Evolutionary conservation across 2,329 filamentous ascomycete genomes (phyloP).

Genomic region (Metarhizium sp.): DNA sequence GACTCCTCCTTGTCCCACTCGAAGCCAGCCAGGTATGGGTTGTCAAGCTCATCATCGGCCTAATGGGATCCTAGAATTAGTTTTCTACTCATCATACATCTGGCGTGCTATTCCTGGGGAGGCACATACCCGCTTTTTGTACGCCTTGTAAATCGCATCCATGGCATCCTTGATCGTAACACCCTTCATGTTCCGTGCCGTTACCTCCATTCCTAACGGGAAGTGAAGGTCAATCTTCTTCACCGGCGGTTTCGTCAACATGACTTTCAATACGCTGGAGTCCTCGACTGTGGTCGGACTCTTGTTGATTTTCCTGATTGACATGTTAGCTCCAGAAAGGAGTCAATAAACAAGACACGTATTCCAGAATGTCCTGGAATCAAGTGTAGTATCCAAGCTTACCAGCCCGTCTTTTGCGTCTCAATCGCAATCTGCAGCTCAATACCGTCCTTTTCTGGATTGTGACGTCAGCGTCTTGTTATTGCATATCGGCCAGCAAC

Average conservation of each 20-base stretch:
- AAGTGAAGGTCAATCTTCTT: slow-evolving; percentile 94
- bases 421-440: slow-evolving; percentile 67
- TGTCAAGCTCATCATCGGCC: slow-evolving; percentile 85
- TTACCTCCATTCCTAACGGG: slow-evolving; percentile 77
- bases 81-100: not conserved
- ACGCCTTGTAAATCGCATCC: slow-evolving; percentile 91
- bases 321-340: not conserved
- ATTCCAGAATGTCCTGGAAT: not conserved
- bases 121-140: slow-evolving; percentile 80
- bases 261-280: slow-evolving; percentile 71
- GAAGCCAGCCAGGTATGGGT: slow-evolving; percentile 83
- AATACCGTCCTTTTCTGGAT: slow-evolving; percentile 61
- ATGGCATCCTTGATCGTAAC: slow-evolving; percentile 96
- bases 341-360: not conserved
- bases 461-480: not conserved
- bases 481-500: not conserved
- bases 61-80: slow-evolving; percentile 25
- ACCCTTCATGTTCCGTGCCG: slow-evolving; percentile 83
- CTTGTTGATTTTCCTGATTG: slow-evolving; percentile 81
- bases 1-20: slow-evolving; percentile 93
- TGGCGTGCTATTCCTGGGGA: not conserved
- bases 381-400: slow-evolving; percentile 26
- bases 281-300: slow-evolving; percentile 73
- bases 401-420: slow-evolving; percentile 86
- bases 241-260: slow-evolving; percentile 70